A percentile compares a stretch with the other conserved stretches of the same genome.
These are phyloP conservation scores for Leccinum rimulosum DNA, from an alignment of 768 basidiomycete species.

Conservation along the genomic window DNA sequence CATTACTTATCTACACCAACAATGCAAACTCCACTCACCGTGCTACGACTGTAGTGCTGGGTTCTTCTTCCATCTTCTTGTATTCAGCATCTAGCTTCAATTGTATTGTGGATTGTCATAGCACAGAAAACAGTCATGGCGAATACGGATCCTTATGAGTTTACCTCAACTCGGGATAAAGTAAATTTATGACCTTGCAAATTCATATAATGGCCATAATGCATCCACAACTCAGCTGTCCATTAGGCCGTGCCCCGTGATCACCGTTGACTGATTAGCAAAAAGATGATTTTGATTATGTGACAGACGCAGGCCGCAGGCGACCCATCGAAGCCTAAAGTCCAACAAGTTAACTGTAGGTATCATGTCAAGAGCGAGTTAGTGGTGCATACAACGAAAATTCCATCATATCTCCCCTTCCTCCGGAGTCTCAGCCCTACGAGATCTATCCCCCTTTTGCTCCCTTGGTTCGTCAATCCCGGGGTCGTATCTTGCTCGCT, in stretches of 20 bases:
- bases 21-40: slow-evolving; percentile 3
- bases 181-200: slow-evolving; percentile 2
- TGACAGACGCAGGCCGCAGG: not conserved
- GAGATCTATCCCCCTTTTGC: slow-evolving; percentile 38
- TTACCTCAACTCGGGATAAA: slow-evolving; percentile 6
- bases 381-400: slow-evolving; percentile 11
- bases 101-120: not conserved
- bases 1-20: not conserved
- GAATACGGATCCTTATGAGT: slow-evolving; percentile 1
- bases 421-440: slow-evolving; percentile 75
- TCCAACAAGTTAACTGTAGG: slow-evolving; percentile 2
- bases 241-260: not conserved
- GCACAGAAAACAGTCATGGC: slow-evolving; percentile 1
- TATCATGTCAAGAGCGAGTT: not conserved
- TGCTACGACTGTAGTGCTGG: not conserved
- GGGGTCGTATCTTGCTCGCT: slow-evolving; percentile 56
- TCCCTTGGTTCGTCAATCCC: slow-evolving; percentile 45
- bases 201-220: slow-evolving; percentile 1
- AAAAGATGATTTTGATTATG: slow-evolving; percentile 2
- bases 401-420: slow-evolving; percentile 77
- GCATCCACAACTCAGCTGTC: not conserved
- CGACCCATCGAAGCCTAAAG: not conserved
- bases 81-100: slow-evolving; percentile 1
- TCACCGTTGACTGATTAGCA: not conserved
- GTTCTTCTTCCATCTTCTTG: not conserved